Evolutionary conservation across 768 basidiomycete species (phyloP).

Genomic region (Mycena capillaripes): DNA sequence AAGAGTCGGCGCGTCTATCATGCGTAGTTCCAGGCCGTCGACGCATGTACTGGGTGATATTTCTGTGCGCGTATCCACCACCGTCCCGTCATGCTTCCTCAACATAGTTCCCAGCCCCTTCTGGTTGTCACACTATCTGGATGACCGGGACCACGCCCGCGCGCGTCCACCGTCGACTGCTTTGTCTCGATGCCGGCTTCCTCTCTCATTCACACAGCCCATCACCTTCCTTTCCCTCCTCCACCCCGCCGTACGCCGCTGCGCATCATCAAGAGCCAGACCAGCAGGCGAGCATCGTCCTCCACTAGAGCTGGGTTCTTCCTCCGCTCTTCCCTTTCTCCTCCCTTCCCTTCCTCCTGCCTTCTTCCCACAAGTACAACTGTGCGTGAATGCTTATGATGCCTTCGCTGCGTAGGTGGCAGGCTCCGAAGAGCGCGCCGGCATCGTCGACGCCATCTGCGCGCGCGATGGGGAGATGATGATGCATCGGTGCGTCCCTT

Average conservation of each 20-base stretch:
- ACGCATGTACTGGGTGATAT: slow-evolving; percentile 4
- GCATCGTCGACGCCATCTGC: slow-evolving; percentile 91
- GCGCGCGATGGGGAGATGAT: slow-evolving; percentile 92
- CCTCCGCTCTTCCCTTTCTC: not conserved
- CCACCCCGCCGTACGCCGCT: slow-evolving; percentile 88
- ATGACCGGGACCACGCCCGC: slow-evolving; percentile 1
- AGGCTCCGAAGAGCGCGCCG: slow-evolving; percentile 79
- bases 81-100: slow-evolving; percentile 7
- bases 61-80: slow-evolving; percentile 8
- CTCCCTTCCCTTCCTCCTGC: not conserved
- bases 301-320: slow-evolving; percentile 74
- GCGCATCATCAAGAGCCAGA: slow-evolving; percentile 90
- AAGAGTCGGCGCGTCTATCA: slow-evolving; percentile 9
- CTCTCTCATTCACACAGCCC: slow-evolving; percentile 61
- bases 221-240: slow-evolving; percentile 91
- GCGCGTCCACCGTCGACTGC: not conserved
- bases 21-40: not conserved
- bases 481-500: slow-evolving; percentile 75
- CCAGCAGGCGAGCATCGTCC: slow-evolving; percentile 91
- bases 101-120: slow-evolving; percentile 6
- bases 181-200: not conserved
- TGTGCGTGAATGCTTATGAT: not conserved
- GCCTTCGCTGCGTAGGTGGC: slow-evolving; percentile 61
- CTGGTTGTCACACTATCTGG: slow-evolving; percentile 2
- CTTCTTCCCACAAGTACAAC: not conserved